phyloP scores from a whole-genome alignment of 2,329 filamentous ascomycete species.

The Ophiognomonia clavigignenti-juglandacearum region DNA sequence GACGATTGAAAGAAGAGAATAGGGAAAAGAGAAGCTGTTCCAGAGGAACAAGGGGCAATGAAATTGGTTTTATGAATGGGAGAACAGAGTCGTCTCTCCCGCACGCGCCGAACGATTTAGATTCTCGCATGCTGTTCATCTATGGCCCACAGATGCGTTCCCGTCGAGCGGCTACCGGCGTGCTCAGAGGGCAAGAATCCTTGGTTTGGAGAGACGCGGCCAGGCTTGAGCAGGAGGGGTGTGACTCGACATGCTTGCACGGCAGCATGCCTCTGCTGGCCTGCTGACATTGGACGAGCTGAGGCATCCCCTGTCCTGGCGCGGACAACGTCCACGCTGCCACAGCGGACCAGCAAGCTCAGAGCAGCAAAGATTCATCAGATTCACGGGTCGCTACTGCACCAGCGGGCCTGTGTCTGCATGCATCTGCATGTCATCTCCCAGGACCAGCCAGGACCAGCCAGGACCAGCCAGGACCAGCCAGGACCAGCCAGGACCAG shows the following conservation, averaged over 20 bases:
- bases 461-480: too few species aligned
- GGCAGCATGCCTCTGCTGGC: conserved; percentile 5
- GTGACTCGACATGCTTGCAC: conserved; percentile 14
- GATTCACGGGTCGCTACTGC: background rate
- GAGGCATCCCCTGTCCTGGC: background rate
- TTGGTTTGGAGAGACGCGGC: conserved; percentile 6
- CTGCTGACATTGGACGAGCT: conserved; percentile 11
- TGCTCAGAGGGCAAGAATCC: conserved; percentile 1
- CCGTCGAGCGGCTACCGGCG: conserved; percentile 13
- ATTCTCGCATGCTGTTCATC: conserved; percentile 1
- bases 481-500: too few species aligned
- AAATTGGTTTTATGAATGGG: conserved; percentile 13
- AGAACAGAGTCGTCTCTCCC: background rate
- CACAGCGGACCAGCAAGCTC: too few species aligned
- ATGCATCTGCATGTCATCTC: conserved; percentile 8
- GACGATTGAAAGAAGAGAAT: conserved; percentile 26
- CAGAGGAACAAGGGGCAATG: conserved; percentile 10
- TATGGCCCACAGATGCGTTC: conserved; percentile 8
- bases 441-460: too few species aligned
- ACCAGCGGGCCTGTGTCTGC: conserved; percentile 6
- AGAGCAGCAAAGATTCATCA: background rate
- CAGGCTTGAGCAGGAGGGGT: conserved; percentile 9
- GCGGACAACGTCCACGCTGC: background rate
- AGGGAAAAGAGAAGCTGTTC: conserved; percentile 20
- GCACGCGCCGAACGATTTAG: conserved; percentile 1